Evolutionary conservation across 768 basidiomycete genomes (phyloP).

Genomic region (Chalciporus chontae): DNA sequence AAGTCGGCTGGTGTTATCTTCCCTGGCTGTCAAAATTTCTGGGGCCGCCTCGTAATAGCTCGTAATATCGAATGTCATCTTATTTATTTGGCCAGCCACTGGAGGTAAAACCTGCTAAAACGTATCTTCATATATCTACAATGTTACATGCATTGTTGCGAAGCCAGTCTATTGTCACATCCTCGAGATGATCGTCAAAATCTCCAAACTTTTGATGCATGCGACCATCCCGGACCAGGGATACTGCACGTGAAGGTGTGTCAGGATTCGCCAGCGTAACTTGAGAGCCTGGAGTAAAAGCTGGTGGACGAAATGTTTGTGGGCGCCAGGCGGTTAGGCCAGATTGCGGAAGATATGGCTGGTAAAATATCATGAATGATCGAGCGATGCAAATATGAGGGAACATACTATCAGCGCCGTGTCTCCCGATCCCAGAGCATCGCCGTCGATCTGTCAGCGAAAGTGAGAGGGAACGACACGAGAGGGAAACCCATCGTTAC

Average conservation of each 20-base stretch:
- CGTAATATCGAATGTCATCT: too few relatives aligned
- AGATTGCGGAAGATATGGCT: slow-evolving; percentile 52
- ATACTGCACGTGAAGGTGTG: slow-evolving; percentile 45
- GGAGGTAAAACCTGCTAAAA: too few relatives aligned
- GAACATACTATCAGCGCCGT: slow-evolving; percentile 56
- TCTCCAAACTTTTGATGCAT: slow-evolving; percentile 64
- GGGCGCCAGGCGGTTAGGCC: slow-evolving; percentile 47
- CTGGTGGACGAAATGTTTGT: slow-evolving; percentile 31
- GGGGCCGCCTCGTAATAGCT: too few relatives aligned
- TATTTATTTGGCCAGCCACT: too few relatives aligned
- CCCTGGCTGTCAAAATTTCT: too few relatives aligned
- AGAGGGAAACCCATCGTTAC: slow-evolving; percentile 37
- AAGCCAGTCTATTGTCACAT: slow-evolving; percentile 54
- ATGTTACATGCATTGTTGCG: slow-evolving; percentile 35
- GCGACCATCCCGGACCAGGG: slow-evolving; percentile 47
- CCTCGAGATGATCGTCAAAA: slow-evolving; percentile 81
- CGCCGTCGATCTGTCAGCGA: slow-evolving; percentile 53
- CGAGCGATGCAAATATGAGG: background rate
- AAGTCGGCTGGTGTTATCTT: too few relatives aligned
- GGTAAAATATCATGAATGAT: slow-evolving; percentile 5
- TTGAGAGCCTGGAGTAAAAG: slow-evolving; percentile 44
- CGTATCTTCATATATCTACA: slow-evolving; percentile 11
- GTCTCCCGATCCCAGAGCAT: slow-evolving; percentile 48
- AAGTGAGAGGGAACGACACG: slow-evolving; percentile 6
- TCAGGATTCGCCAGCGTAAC: slow-evolving; percentile 46